Evolutionary conservation across 1,284 basidiomycete species (phyloP).

Genomic region (Sporisorium sorghi): DNA sequence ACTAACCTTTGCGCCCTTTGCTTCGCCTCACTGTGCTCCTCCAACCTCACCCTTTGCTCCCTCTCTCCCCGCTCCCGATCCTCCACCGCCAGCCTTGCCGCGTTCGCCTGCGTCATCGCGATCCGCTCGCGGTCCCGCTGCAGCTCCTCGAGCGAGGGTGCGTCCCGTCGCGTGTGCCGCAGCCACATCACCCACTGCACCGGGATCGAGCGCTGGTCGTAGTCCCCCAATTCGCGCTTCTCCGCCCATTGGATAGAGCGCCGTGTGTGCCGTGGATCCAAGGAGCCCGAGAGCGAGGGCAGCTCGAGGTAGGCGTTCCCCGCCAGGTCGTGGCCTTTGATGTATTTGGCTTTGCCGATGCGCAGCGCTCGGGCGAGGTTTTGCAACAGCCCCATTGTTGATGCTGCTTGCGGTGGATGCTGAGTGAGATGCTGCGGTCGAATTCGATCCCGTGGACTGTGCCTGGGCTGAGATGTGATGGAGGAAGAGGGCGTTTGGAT

Average conservation of each 20-base stretch:
- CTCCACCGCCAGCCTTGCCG: conserved; percentile 25
- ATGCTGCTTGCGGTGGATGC: too few species aligned
- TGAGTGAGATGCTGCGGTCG: too few species aligned
- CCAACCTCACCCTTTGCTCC: conserved; percentile 16
- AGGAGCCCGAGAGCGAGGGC: conserved; percentile 54
- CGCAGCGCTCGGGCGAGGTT: conserved; percentile 42
- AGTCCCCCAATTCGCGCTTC: conserved; percentile 53
- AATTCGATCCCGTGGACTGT: too few species aligned
- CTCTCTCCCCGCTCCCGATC: conserved; percentile 16
- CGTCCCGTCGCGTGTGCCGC: conserved; percentile 56
- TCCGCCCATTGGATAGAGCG: conserved; percentile 52
- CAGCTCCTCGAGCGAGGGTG: conserved; percentile 58
- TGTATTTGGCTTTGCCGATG: conserved; percentile 54
- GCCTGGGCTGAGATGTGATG: too few species aligned
- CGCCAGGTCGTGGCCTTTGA: conserved; percentile 59
- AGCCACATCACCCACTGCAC: conserved; percentile 68
- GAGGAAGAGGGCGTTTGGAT: too few species aligned
- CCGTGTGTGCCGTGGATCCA: conserved; percentile 58
- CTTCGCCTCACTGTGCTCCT: conserved; percentile 25
- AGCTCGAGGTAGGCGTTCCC: conserved; percentile 63
- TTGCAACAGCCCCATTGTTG: conserved; percentile 21
- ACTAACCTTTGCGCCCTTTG: conserved; percentile 22
- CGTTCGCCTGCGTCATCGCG: conserved; percentile 32
- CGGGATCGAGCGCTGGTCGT: conserved; percentile 61
- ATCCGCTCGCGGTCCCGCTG: conserved; percentile 31